phyloP scores from a whole-genome alignment of 2,329 filamentous ascomycete genomes.

The Camillea tinctor region DNA sequence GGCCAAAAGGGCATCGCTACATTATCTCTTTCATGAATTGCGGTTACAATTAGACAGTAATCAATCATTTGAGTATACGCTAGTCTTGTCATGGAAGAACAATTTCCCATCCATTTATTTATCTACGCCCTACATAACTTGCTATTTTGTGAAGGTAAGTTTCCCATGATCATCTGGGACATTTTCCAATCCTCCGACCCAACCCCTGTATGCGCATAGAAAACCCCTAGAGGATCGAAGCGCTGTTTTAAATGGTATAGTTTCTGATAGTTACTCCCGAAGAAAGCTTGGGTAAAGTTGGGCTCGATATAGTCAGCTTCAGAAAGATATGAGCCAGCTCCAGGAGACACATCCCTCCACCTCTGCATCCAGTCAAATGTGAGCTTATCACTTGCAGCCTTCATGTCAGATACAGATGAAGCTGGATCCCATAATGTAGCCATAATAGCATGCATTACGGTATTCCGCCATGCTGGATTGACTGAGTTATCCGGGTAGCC shows the following conservation, averaged over 20 bases:
- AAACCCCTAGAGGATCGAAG: constrained; percentile 24
- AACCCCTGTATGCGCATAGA: constrained; percentile 27
- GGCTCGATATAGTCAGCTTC: constrained; percentile 28
- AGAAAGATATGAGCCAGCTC: constrained; percentile 24
- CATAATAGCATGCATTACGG: constrained; percentile 36
- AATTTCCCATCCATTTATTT: not conserved
- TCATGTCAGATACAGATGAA: constrained; percentile 19
- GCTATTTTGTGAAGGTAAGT: constrained; percentile 20
- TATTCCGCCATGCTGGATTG: constrained; percentile 46
- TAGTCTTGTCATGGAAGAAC: not conserved
- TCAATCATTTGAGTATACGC: too few relatives aligned
- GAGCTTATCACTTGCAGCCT: constrained; percentile 26
- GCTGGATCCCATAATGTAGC: constrained; percentile 21
- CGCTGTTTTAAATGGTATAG: constrained; percentile 23
- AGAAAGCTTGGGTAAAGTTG: constrained; percentile 25
- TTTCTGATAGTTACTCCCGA: constrained; percentile 22
- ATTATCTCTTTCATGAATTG: too few relatives aligned
- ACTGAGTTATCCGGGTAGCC: constrained; percentile 25
- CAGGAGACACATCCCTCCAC: constrained; percentile 25
- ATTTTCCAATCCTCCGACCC: constrained; percentile 25
- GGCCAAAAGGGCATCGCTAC: too few relatives aligned
- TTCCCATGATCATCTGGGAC: constrained; percentile 20
- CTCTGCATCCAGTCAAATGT: constrained; percentile 32
- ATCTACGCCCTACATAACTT: constrained; percentile 15
- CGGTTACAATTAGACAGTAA: too few relatives aligned